Conservation (phyloP, 768 basidiomycete species). For the Chalciporus sphaerocephalus region DNA sequence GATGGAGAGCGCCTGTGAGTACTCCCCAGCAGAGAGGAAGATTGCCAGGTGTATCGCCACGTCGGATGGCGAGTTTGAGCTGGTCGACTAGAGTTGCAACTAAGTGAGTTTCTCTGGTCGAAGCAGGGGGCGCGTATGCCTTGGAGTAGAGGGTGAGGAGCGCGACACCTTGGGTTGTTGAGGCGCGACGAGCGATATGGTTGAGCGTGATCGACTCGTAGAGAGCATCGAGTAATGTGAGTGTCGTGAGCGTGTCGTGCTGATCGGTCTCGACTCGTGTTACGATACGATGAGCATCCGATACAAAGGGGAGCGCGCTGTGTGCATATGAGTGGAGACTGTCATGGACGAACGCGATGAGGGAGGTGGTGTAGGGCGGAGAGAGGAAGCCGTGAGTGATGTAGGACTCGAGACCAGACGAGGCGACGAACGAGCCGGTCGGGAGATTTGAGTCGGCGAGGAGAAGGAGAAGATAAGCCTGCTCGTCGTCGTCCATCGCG, state of each 20-base stretch:
- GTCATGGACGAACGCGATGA: constrained; percentile 61
- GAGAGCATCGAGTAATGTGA: constrained; percentile 62
- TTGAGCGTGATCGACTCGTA: constrained; percentile 88
- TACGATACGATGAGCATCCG: constrained; percentile 56
- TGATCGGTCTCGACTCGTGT: constrained; percentile 14
- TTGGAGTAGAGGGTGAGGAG: constrained; percentile 84
- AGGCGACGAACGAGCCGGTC: constrained; percentile 95
- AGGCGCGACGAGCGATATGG: constrained; percentile 82
- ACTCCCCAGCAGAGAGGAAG: constrained; percentile 90
- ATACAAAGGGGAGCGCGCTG: constrained; percentile 74
- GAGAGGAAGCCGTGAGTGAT: constrained; percentile 75
- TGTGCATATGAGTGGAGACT: constrained; percentile 75
- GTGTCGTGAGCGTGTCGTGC: constrained; percentile 34
- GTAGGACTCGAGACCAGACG: constrained; percentile 88
- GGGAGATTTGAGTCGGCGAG: constrained; percentile 92
- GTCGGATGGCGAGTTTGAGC: constrained; percentile 65
- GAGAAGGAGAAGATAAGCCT: constrained; percentile 70
- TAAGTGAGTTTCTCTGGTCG: constrained; percentile 11
- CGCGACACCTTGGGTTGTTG: constrained; percentile 88
- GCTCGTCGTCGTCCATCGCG: constrained; percentile 39
- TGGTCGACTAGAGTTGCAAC: constrained; percentile 48
- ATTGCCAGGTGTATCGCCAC: constrained; percentile 70
- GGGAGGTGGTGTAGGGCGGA: constrained; percentile 14
- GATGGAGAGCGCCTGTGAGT: constrained; percentile 69
- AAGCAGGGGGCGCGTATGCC: constrained; percentile 62